phyloP scores from a whole-genome alignment of 1,139 yeast genomes.

The Magnusiomyces clavatus region DNA sequence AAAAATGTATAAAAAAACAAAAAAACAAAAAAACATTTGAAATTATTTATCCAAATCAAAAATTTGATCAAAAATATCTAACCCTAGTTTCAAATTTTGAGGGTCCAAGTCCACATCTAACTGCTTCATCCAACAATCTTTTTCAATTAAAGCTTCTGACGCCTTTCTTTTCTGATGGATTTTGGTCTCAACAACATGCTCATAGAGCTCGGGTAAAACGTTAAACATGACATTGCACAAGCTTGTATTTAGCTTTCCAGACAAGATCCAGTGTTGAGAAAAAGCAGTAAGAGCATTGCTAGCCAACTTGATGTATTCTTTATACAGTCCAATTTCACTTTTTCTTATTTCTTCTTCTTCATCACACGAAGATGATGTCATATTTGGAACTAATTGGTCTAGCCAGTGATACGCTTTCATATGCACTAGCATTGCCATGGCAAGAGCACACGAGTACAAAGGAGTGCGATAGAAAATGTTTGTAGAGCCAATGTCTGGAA shows the following conservation, averaged over 20 bases:
- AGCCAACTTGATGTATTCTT: constrained; percentile 12
- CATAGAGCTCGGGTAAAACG: constrained; percentile 16
- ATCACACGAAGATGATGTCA: constrained; percentile 9
- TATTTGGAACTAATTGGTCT: neutral
- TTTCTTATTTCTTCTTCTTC: constrained; percentile 1
- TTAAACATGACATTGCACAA: constrained; percentile 15
- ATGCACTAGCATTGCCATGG: constrained; percentile 16
- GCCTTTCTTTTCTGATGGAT: constrained; percentile 13
- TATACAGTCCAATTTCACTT: constrained; percentile 11
- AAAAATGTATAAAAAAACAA: too few species aligned
- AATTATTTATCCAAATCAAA: constrained; percentile 11
- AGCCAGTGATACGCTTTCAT: constrained; percentile 17
- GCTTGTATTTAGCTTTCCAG: constrained; percentile 12
- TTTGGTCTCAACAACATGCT: constrained; percentile 10
- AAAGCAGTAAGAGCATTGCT: constrained; percentile 8
- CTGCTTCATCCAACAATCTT: constrained; percentile 16
- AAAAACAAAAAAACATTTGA: too few species aligned
- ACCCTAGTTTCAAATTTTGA: constrained; percentile 1
- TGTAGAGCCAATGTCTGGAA: constrained; percentile 11
- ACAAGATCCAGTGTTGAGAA: constrained; percentile 13
- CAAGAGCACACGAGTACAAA: constrained; percentile 11
- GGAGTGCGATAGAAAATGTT: constrained; percentile 11
- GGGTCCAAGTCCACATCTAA: neutral
- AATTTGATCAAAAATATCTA: constrained; percentile 15
- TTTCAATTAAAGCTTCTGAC: constrained; percentile 5